A percentile compares a stretch with the other conserved stretches of the same genome.
phyloP scores from a whole-genome alignment of 768 basidiomycete species.

The Roridomyces roridus region DNA sequence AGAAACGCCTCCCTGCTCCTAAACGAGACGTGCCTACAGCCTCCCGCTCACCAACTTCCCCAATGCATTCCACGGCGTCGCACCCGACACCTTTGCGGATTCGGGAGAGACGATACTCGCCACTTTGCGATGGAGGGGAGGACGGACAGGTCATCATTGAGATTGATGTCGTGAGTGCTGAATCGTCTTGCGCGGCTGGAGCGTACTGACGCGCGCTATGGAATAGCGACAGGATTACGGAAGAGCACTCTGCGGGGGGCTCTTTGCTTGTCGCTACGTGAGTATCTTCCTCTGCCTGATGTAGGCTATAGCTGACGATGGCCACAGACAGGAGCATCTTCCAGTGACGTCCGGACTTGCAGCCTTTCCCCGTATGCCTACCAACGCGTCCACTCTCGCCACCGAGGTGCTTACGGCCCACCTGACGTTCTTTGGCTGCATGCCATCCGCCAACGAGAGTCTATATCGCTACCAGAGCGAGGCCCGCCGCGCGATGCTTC shows the following conservation, averaged over 20 bases:
- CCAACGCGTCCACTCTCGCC: slow-evolving; percentile 32
- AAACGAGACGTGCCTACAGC: slow-evolving; percentile 21
- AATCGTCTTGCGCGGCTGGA: slow-evolving; percentile 18
- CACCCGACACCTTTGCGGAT: slow-evolving; percentile 39
- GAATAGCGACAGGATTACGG: slow-evolving; percentile 8
- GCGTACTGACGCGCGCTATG: background rate
- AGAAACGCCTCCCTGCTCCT: slow-evolving; percentile 20
- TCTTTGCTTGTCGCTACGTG: slow-evolving; percentile 25
- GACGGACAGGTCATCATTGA: slow-evolving; percentile 54
- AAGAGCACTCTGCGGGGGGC: slow-evolving; percentile 11
- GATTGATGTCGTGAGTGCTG: slow-evolving; percentile 45
- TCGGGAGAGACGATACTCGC: slow-evolving; percentile 36
- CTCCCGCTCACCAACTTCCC: slow-evolving; percentile 32
- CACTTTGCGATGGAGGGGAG: slow-evolving; percentile 47
- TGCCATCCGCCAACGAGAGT: slow-evolving; percentile 32
- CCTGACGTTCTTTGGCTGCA: slow-evolving; percentile 57
- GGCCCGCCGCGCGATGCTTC: slow-evolving; percentile 46
- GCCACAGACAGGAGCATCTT: slow-evolving; percentile 19
- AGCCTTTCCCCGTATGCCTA: slow-evolving; percentile 39
- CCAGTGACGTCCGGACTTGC: slow-evolving; percentile 32
- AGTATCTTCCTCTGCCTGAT: background rate
- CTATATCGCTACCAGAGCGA: slow-evolving; percentile 67
- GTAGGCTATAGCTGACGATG: background rate
- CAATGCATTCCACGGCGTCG: slow-evolving; percentile 44
- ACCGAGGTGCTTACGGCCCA: slow-evolving; percentile 40